phyloP scores from a whole-genome alignment of 306 rosid species.

The Neltuma alba region DNA sequence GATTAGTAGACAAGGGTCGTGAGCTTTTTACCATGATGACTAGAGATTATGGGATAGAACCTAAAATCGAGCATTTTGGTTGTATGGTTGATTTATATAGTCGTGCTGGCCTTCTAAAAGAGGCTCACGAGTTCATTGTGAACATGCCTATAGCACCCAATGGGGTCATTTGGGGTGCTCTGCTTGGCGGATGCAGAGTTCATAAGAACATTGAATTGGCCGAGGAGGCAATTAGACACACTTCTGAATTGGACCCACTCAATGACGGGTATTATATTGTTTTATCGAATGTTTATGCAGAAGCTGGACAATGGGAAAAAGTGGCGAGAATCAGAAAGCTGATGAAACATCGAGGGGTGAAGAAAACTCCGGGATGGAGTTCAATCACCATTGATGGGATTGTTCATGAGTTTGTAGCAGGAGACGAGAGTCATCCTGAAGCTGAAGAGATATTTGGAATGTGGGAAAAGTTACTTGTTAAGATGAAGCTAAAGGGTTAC shows the following conservation, averaged over 20 bases:
- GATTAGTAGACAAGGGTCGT: constrained; percentile 54
- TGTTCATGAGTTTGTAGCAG: constrained; percentile 53
- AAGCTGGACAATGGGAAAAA: constrained; percentile 53
- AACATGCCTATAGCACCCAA: constrained; percentile 61
- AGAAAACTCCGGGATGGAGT: constrained; percentile 59
- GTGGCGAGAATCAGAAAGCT: constrained; percentile 43
- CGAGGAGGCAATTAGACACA: constrained; percentile 53
- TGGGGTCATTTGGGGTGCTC: constrained; percentile 59
- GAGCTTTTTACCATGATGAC: constrained; percentile 51
- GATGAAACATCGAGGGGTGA: constrained; percentile 50
- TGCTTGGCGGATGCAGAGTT: constrained; percentile 63
- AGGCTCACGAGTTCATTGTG: constrained; percentile 53
- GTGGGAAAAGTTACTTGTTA: constrained; percentile 54
- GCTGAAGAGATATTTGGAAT: constrained; percentile 41
- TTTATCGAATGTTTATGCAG: constrained; percentile 54
- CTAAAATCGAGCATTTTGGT: constrained; percentile 59
- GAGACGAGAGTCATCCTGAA: constrained; percentile 60
- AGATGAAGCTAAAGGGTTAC: constrained; percentile 50
- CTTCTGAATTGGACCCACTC: constrained; percentile 50
- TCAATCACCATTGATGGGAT: constrained; percentile 51
- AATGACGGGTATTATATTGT: constrained; percentile 55
- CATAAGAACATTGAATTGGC: constrained; percentile 52
- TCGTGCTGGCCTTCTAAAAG: constrained; percentile 55
- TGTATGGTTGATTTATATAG: constrained; percentile 65
- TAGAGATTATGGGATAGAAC: constrained; percentile 49